Evolutionary conservation across 306 rosid genomes (phyloP).

Genomic region (Quercus bicolor): DNA sequence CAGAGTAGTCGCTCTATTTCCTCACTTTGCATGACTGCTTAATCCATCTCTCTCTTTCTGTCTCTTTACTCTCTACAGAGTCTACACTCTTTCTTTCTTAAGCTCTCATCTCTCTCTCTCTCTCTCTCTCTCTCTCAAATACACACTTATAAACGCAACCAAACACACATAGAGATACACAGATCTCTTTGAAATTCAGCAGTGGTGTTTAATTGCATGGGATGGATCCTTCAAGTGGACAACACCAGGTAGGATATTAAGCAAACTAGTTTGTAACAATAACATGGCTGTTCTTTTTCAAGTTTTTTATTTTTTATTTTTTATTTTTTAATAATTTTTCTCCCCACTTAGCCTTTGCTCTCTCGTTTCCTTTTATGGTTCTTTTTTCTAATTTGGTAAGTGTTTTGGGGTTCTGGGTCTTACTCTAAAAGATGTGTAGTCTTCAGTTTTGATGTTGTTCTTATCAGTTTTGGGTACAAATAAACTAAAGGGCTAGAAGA

Average conservation of each 20-base stretch:
- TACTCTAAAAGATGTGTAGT: background rate
- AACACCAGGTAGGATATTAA: slow-evolving; percentile 55
- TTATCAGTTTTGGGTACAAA: background rate
- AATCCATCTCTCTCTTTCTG: slow-evolving; percentile 15
- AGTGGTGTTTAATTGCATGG: slow-evolving; percentile 30
- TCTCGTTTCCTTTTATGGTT: background rate
- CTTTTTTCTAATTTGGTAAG: background rate
- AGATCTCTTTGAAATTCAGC: background rate
- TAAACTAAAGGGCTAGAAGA: background rate
- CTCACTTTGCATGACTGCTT: slow-evolving; percentile 55
- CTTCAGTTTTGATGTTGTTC: background rate
- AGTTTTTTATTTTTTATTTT: background rate
- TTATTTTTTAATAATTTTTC: background rate
- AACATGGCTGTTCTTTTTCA: background rate
- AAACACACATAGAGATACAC: background rate
- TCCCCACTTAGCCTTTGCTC: background rate
- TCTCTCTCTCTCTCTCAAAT: background rate
- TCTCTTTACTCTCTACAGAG: background rate
- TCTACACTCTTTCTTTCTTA: background rate
- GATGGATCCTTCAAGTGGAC: slow-evolving; percentile 85
- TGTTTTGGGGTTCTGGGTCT: slow-evolving; percentile 5
- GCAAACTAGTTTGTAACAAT: background rate
- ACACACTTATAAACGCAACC: background rate
- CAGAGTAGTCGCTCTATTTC: slow-evolving; percentile 24
- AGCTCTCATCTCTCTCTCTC: background rate